Base-by-base conservation (phyloP, 1,284 basidiomycete species). In the Ganoderma lucidum region DNA sequence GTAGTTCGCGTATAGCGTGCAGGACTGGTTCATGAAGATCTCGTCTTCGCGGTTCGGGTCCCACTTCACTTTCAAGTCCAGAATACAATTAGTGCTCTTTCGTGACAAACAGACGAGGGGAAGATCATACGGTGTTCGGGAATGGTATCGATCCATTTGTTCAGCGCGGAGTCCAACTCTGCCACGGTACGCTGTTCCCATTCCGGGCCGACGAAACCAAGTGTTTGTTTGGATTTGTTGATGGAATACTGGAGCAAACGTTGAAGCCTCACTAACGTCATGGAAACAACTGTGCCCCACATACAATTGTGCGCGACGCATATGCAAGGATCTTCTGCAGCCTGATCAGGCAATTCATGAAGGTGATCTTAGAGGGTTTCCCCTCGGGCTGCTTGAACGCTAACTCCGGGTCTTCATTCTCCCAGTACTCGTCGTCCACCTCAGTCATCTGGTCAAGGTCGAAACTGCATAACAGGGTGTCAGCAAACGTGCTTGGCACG, bases 371-470 rank as follows among this genome's bases (percentile, higher is more conserved):
- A 1, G 88, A 87, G 1, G 88, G 86, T 72, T 83, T 84, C 6
- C 81, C 84, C 4, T 80, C 74, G 0, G 92, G 92, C 74, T 88
- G 87, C 66, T 83, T 76, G 74, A 88, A 88, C 17, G 78, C 81
- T 37, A 78, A 69, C 6, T 82, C 77, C 23, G 82, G 82, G 62
- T 85, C 82, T 0, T 82, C 77, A 67, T 78, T 76, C 39, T 84
- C 84, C 91, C 91, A 93, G 74, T 87, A 91, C 74, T 92, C 92
- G 75, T 94, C 93, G 72, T 93, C 90, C 39, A 90, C 88, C 59
- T 89, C 88, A 1, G 89, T 79, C 0, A 92, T 91, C 30, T 87
- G 83, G 51, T 91, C 90, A 12, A 92, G 81, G 75, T 94, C 92
- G 74, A 90, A 87, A 75, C 87, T 88, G 62, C 55, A 42, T 12